Evolutionary conservation across 116 monocot genomes (phyloP).

Genomic region (Trichopus zeylanicus): DNA sequence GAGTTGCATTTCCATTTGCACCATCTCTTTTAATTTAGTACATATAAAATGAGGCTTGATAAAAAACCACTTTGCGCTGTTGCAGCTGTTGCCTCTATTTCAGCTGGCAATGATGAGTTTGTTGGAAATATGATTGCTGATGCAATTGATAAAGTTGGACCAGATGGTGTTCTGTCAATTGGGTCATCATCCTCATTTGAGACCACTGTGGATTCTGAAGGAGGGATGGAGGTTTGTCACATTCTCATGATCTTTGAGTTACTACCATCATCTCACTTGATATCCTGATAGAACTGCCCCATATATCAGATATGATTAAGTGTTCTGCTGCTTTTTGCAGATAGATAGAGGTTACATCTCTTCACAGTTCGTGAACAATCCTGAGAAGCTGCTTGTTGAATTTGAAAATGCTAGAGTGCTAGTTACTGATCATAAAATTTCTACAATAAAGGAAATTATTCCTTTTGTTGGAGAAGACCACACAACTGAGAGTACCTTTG

Average conservation of each 20-base stretch:
- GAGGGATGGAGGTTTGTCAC: constrained; percentile 66
- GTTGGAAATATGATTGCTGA: constrained; percentile 74
- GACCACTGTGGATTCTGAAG: constrained; percentile 65
- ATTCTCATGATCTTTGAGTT: neutral
- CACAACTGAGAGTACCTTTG: constrained; percentile 69
- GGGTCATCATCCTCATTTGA: constrained; percentile 84
- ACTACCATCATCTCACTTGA: neutral
- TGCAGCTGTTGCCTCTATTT: constrained; percentile 67
- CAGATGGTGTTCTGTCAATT: constrained; percentile 76
- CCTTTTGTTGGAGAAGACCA: constrained; percentile 74
- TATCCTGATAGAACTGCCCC: neutral
- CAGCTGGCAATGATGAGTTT: constrained; percentile 62
- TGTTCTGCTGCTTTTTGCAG: constrained; percentile 23
- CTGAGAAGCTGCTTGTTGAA: constrained; percentile 61
- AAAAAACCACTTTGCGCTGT: neutral
- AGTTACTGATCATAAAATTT: constrained; percentile 78
- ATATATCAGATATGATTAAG: neutral
- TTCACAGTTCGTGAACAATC: constrained; percentile 68
- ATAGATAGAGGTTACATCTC: constrained; percentile 77
- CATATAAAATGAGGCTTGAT: too few species aligned
- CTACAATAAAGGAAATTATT: constrained; percentile 68
- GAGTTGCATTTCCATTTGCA: too few species aligned
- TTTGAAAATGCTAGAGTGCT: constrained; percentile 81
- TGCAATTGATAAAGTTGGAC: constrained; percentile 81
- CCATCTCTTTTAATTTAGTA: too few species aligned